These are phyloP conservation scores for Ophiosphaerella narmari DNA, from an alignment of 2,329 filamentous ascomycete genomes.

Conservation along the genomic window DNA sequence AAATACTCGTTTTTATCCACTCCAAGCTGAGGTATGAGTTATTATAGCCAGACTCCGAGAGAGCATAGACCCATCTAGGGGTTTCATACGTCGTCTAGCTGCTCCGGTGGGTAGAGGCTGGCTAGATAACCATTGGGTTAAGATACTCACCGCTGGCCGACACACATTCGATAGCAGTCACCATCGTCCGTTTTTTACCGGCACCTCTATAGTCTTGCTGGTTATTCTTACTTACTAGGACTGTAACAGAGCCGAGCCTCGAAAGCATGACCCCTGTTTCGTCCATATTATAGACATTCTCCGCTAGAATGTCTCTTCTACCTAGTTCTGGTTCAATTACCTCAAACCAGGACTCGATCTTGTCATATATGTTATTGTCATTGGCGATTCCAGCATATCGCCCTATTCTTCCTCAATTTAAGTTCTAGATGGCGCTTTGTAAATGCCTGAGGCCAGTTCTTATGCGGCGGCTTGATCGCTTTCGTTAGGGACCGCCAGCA, in stretches of 20 bases:
- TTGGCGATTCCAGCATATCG: conserved; percentile 13
- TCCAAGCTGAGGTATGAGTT: no score
- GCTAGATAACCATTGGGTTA: conserved; percentile 21
- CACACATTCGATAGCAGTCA: conserved; percentile 19
- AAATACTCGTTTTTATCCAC: no score
- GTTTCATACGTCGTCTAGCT: no score
- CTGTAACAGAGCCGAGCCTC: conserved; percentile 11
- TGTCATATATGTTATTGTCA: conserved; percentile 11
- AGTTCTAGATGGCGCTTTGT: conserved; percentile 9
- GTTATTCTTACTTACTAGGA: conserved; percentile 18
- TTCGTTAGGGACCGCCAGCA: no score
- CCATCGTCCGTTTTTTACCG: conserved; percentile 15
- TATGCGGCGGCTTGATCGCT: no score
- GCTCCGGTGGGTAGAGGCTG: background rate
- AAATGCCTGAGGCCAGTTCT: conserved; percentile 8
- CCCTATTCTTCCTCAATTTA: conserved; percentile 5
- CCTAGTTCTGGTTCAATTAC: conserved; percentile 8
- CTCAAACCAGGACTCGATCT: conserved; percentile 2
- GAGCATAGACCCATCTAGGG: no score
- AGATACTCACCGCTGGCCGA: conserved; percentile 17
- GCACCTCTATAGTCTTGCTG: conserved; percentile 12
- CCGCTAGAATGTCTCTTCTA: background rate
- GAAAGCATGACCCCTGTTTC: conserved; percentile 11
- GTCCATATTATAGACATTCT: conserved; percentile 8
- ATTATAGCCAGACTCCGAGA: background rate